These are phyloP conservation scores for Oxyria digyna DNA, from an alignment of 148 eudicot species.

Conservation along the genomic window DNA sequence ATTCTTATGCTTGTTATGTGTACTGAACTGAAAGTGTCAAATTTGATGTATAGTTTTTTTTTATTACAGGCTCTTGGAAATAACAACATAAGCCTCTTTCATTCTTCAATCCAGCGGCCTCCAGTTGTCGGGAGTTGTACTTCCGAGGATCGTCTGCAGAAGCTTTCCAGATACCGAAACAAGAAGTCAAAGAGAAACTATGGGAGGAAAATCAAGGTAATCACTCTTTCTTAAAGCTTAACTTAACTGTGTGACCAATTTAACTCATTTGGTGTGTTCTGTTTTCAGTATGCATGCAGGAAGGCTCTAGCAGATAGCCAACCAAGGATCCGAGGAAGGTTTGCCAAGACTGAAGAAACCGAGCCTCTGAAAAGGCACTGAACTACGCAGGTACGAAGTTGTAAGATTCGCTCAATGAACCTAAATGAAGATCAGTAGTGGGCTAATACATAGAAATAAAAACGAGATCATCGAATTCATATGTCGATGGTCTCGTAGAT, in stretches of 20 bases:
- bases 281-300: constrained; percentile 92
- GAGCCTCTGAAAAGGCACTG: constrained; percentile 27
- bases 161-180: constrained; percentile 86
- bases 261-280: background rate
- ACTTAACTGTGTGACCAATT: background rate
- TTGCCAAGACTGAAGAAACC: constrained; percentile 67
- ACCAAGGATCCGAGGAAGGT: constrained; percentile 93
- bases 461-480: background rate
- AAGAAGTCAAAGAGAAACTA: constrained; percentile 90
- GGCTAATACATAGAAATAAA: background rate
- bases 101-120: constrained; percentile 38
- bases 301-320: constrained; percentile 95
- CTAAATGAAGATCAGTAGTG: constrained; percentile 20
- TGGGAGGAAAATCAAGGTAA: constrained; percentile 90
- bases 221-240: background rate
- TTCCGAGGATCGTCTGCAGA: constrained; percentile 65
- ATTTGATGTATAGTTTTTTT: no score
- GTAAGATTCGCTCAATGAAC: no score
- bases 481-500: no score
- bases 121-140: constrained; percentile 26
- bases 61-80: constrained; percentile 70
- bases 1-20: no score
- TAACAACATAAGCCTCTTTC: constrained; percentile 29
- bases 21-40: no score
- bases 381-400: background rate